phyloP scores from a whole-genome alignment of 176 grass and related monocot genomes.

The Phragmites australis region DNA sequence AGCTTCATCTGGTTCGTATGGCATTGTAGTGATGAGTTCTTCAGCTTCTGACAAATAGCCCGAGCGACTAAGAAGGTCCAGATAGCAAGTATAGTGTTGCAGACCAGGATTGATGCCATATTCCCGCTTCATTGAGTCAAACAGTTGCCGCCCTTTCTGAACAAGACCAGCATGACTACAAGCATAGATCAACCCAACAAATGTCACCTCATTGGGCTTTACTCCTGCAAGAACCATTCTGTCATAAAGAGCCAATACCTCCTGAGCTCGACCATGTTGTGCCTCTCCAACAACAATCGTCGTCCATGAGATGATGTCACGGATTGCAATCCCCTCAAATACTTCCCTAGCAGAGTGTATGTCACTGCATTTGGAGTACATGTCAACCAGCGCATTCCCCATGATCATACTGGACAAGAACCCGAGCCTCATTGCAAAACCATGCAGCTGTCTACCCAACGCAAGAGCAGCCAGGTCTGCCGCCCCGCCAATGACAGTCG shows the following conservation, averaged over 20 bases:
- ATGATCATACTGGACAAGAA: constrained; percentile 60
- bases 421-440: constrained; percentile 51
- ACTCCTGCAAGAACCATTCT: constrained; percentile 63
- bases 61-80: constrained; percentile 86
- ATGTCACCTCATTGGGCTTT: constrained; percentile 86
- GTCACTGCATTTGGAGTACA: constrained; percentile 95
- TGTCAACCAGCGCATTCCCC: constrained; percentile 75
- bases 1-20: constrained; percentile 71
- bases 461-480: constrained; percentile 58
- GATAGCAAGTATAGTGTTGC: constrained; percentile 85
- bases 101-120: constrained; percentile 71
- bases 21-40: constrained; percentile 66
- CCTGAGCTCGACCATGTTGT: constrained; percentile 62
- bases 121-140: constrained; percentile 67
- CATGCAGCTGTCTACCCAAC: constrained; percentile 69
- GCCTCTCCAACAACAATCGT: constrained; percentile 90
- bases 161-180: constrained; percentile 91
- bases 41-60: constrained; percentile 79
- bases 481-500: constrained; percentile 37
- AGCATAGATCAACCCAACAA: constrained; percentile 83
- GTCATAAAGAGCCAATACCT: constrained; percentile 59
- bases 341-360: constrained; percentile 79
- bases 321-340: constrained; percentile 51
- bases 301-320: constrained; percentile 77
- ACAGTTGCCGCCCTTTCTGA: constrained; percentile 71